Conservation (phyloP, 208 protist genomes). For the Leishmania lainsoni region DNA sequence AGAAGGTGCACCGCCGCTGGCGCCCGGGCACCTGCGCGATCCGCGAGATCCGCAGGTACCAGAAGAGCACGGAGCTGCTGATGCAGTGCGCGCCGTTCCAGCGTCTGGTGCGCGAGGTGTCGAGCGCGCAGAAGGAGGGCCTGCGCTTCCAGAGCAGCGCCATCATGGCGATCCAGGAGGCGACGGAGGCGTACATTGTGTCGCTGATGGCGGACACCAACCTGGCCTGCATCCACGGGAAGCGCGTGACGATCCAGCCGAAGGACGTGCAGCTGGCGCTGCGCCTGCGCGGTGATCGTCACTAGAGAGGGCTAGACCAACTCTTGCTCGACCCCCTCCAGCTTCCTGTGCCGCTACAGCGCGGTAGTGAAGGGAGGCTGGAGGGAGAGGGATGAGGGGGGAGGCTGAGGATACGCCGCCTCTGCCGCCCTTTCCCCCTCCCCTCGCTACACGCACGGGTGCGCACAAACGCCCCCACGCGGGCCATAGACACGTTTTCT, state of each 20-base stretch:
- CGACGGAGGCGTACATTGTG: too few species aligned
- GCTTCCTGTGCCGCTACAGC: neutral
- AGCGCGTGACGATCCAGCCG: constrained; percentile 85
- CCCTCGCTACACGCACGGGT: neutral
- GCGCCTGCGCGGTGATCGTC: constrained; percentile 59
- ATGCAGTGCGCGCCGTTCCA: too few species aligned
- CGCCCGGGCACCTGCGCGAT: too few species aligned
- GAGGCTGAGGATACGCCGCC: neutral
- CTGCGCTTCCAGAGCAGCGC: constrained; percentile 13
- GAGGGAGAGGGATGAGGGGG: neutral
- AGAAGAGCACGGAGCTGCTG: too few species aligned
- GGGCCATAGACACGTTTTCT: neutral
- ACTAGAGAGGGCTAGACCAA: constrained; percentile 13
- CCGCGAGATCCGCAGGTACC: too few species aligned
- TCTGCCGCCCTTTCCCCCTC: neutral
- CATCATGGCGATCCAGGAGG: too few species aligned
- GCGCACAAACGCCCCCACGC: neutral
- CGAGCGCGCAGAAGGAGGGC: too few species aligned
- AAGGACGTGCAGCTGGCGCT: constrained; percentile 71
- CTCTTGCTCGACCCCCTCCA: neutral
- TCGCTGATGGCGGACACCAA: constrained; percentile 45
- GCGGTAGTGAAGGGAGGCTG: neutral
- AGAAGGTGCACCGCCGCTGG: too few species aligned
- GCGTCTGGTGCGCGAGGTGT: too few species aligned
- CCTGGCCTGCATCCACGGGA: constrained; percentile 86